Base-by-base conservation (phyloP, 2,329 filamentous ascomycete species). In the Aspergillus fumigatus region DNA sequence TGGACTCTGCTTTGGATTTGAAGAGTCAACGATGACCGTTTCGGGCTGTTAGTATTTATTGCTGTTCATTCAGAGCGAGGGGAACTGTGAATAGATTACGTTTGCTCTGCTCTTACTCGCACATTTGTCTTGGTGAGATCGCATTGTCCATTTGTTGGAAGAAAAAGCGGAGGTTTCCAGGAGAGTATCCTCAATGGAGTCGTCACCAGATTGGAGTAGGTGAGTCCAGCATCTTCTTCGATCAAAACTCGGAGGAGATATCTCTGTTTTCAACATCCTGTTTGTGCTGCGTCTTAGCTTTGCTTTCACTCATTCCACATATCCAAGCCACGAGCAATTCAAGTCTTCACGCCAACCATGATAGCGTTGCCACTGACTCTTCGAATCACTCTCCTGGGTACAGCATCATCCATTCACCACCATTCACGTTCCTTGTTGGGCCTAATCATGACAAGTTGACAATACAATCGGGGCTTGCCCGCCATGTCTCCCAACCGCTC, bases 371-470 rank as follows among this genome's bases (percentile, higher is more conserved):
- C 56, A 59, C 67, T 69, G 58, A 67, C 60, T 54, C 52, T 58
- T 56, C 55, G 56, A 53, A 49, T 54, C 38, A 45, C 51, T 53
- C 51, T 53, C 43, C 51, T 49, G 49, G 58, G 52, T 59, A 66
- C 64, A 78, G 75, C 56, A 77, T 78, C 57, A 68, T 77, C 47
- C 70, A 72, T 56, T 79, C 77, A 41, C 70, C 73, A 38, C 70
- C 73, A 19, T 79, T 79, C 57, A 75, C 73, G 48, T 79, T 80
- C 61, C 68, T 78, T 27, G 75, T 80, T 57, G 78, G 78, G 5
- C 73, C 75, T 6, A 67, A 70, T 21, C 75, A 77, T 62, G 77
- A 74, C 49, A 76, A 78, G 56, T 73, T 79, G 59, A 76, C 73
- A 32, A 75, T 80, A 60, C 78, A 80, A 62, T 70, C 75, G 27